These are phyloP conservation scores for Scedosporium dehoogii DNA, from an alignment of 2,329 filamentous ascomycete genomes.

Conservation along the genomic window DNA sequence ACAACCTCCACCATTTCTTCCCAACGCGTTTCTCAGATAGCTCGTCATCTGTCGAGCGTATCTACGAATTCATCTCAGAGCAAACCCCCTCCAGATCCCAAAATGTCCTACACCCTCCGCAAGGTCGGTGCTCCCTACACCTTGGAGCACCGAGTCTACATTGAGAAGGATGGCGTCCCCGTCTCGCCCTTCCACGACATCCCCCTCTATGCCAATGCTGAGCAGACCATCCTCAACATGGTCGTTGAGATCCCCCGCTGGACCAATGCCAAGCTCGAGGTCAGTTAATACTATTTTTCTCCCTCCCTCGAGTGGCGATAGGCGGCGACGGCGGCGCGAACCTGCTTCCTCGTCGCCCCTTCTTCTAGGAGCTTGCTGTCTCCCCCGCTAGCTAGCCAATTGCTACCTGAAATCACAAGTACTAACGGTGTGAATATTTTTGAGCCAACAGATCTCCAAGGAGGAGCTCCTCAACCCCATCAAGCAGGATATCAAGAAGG, in stretches of 20 bases:
- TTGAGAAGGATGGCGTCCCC: constrained; percentile 93
- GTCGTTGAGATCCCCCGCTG: constrained; percentile 98
- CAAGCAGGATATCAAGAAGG: constrained; percentile 99
- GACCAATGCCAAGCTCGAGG: constrained; percentile 99
- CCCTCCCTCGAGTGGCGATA: not conserved
- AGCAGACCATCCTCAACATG: constrained; percentile 98
- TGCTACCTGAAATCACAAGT: too few relatives aligned
- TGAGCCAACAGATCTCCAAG: constrained; percentile 72
- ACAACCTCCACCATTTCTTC: constrained; percentile 6
- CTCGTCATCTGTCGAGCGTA: constrained; percentile 5
- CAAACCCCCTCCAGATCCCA: not conserved
- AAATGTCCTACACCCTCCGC: constrained; percentile 65
- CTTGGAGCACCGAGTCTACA: constrained; percentile 91
- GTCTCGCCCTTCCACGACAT: constrained; percentile 98
- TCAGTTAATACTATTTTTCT: constrained; percentile 34
- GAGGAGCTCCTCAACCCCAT: constrained; percentile 97
- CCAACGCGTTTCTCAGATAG: constrained; percentile 5
- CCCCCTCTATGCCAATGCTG: constrained; percentile 91
- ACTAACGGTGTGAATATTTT: too few relatives aligned
- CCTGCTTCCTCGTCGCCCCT: not conserved
- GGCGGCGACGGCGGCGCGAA: not conserved
- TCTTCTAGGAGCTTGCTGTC: not conserved
- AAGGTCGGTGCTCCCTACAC: constrained; percentile 88
- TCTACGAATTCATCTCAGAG: not conserved
- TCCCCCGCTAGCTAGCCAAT: not conserved